Evolutionary conservation across 257 asterid species (phyloP).

Genomic region (Fraxinus excelsior): DNA sequence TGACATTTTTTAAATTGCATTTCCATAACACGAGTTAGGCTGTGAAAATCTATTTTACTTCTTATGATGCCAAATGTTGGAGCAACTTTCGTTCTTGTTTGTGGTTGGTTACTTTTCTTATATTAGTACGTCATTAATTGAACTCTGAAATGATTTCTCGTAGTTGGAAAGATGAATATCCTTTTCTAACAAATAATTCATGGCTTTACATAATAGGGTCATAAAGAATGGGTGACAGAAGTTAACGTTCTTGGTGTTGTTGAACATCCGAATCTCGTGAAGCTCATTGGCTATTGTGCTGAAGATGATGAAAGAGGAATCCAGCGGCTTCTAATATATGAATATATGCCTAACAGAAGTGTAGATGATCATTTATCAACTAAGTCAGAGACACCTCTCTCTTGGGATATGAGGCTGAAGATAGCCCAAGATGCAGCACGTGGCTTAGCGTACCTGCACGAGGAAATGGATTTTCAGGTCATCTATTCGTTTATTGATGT

Average conservation of each 20-base stretch:
- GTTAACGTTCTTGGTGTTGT: conserved; percentile 92
- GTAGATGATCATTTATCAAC: conserved; percentile 82
- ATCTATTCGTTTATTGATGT: conserved; percentile 1
- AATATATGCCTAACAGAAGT: conserved; percentile 88
- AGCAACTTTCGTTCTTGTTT: background rate
- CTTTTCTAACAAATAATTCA: background rate
- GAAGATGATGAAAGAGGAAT: conserved; percentile 99
- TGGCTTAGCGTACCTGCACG: conserved; percentile 86
- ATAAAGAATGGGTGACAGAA: conserved; percentile 99
- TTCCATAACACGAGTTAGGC: background rate
- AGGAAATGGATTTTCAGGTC: conserved; percentile 99
- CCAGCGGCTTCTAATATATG: conserved; percentile 87
- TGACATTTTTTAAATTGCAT: background rate
- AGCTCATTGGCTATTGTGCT: conserved; percentile 90
- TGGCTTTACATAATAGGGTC: conserved; percentile 59
- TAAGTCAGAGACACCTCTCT: conserved; percentile 59
- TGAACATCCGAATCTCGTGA: conserved; percentile 91
- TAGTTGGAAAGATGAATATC: background rate
- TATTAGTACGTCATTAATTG: background rate
- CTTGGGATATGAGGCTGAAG: conserved; percentile 89
- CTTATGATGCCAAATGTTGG: background rate
- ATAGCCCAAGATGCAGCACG: conserved; percentile 91
- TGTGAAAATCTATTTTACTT: background rate
- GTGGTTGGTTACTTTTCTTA: background rate
- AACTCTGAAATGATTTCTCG: background rate